phyloP scores from a whole-genome alignment of 495 filamentous ascomycete genomes.

The Lasiosphaeris hirsuta region DNA sequence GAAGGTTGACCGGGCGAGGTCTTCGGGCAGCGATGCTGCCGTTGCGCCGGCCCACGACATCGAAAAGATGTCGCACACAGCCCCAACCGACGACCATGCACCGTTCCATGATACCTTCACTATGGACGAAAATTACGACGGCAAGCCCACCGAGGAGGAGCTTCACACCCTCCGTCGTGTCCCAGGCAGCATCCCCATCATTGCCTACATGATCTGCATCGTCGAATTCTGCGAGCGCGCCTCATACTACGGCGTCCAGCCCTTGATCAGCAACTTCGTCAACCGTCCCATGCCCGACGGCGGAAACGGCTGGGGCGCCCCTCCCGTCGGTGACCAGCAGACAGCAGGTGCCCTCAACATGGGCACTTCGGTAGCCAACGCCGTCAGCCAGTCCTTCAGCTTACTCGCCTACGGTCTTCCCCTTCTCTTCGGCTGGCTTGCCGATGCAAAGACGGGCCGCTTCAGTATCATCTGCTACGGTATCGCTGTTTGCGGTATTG shows the following conservation, averaged over 20 bases:
- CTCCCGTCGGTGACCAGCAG: conserved; percentile 48
- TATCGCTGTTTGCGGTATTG: conserved; percentile 59
- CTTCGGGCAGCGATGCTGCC: conserved; percentile 1
- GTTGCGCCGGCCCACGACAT: neutral
- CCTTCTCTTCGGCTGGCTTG: conserved; percentile 54
- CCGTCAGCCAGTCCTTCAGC: conserved; percentile 56
- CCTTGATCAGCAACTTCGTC: conserved; percentile 58
- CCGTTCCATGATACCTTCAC: conserved; percentile 27
- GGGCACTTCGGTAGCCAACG: conserved; percentile 59
- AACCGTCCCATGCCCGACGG: conserved; percentile 52
- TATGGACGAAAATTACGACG: conserved; percentile 42
- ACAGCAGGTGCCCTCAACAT: conserved; percentile 58
- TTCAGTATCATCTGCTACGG: conserved; percentile 62
- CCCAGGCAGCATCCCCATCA: conserved; percentile 48
- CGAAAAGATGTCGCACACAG: conserved; percentile 20
- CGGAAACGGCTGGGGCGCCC: conserved; percentile 62
- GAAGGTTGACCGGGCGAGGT: conserved; percentile 6
- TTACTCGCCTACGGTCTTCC: conserved; percentile 60
- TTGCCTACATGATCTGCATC: conserved; percentile 54
- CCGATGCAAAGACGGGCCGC: conserved; percentile 56
- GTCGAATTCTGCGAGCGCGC: conserved; percentile 61
- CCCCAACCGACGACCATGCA: conserved; percentile 11
- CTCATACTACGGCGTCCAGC: conserved; percentile 56
- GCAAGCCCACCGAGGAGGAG: conserved; percentile 58
- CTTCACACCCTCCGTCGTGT: conserved; percentile 53